Evolutionary conservation across 2,329 filamentous ascomycete genomes (phyloP), one percentile per base, ranked within the genome.

Genomic region (Grosmannia huntii): DNA sequence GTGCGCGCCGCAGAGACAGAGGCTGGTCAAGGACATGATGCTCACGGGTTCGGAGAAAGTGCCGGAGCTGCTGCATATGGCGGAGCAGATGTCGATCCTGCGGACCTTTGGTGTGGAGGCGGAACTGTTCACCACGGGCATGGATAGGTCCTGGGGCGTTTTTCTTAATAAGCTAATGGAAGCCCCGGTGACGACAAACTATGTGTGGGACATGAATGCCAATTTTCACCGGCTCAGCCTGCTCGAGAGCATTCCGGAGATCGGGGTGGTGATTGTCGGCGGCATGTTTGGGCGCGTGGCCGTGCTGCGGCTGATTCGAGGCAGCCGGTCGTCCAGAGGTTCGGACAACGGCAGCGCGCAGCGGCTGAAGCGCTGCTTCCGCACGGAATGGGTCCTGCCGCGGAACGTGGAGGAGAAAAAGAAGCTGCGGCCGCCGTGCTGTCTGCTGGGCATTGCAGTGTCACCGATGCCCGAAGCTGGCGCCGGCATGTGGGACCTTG

Each of bases 201-300:
- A 5, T 61, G 65, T 41, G 5, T 64, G 66, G 62, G 69, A 74
- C 67, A 57, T 73, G 65, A 57, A 66, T 62, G 51, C 61, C 5
- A 61, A 64, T 59, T 64, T 66, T 28, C 69, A 71, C 49, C 75
- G 83, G 62, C 70, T 89, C 25, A 84, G 79, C 69, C 82, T 87
- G 75, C 70, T 82, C 44, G 71, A 78, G 0, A 76, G 84, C 55
- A 81, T 91, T 1, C 85, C 85, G 0, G 83, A 88, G 64, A 73
- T 94, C 1, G 84, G 77, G n/a, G 72, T 90, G 16, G 78, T 90
- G 10, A 73, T 89, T 3, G 72, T 85, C 1, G 88, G 79, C 0
- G 85, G 83, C 12, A 78, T 83, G n/a, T 79, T 78, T 53, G 88
- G 88, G 0, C 77, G 82, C 10, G 86, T 83, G 0, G 76, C 79